Evolutionary conservation across 2,329 filamentous ascomycete genomes (phyloP).

Genomic region (Colletotrichum graminicola): DNA sequence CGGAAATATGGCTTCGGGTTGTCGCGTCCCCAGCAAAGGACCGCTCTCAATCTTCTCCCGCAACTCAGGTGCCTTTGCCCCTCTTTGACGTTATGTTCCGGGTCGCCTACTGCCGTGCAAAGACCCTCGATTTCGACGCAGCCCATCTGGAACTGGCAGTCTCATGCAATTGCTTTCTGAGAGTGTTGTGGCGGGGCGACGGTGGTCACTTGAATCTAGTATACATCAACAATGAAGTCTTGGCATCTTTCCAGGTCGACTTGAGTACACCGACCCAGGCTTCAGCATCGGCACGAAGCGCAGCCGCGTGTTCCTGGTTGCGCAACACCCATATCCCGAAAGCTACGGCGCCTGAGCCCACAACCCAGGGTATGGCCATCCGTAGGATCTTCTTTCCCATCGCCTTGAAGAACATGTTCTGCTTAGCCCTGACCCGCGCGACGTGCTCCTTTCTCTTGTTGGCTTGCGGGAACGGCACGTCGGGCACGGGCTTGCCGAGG

Average conservation of each 20-base stretch:
- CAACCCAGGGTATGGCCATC: background rate
- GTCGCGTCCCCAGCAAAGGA: background rate
- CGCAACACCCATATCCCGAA: background rate
- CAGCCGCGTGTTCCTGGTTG: background rate
- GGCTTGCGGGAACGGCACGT: too few relatives aligned
- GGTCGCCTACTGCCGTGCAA: background rate
- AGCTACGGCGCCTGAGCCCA: background rate
- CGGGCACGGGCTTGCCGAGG: too few relatives aligned
- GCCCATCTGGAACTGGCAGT: background rate
- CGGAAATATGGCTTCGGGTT: background rate
- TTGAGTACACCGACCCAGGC: background rate
- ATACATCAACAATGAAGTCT: background rate
- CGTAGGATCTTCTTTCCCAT: background rate
- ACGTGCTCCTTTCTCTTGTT: constrained; percentile 28
- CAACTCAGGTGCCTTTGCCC: background rate
- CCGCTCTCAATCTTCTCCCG: background rate
- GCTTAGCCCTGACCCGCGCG: constrained; percentile 27
- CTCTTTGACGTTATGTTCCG: background rate
- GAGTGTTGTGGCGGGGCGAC: background rate
- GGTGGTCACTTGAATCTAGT: background rate
- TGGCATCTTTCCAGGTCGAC: background rate
- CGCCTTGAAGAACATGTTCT: constrained; percentile 29
- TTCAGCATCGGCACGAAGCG: background rate
- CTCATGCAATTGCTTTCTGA: background rate
- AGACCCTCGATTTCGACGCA: background rate